phyloP scores from a whole-genome alignment of 352 stramenopile genomes.

The Phytopythium aichiense region DNA sequence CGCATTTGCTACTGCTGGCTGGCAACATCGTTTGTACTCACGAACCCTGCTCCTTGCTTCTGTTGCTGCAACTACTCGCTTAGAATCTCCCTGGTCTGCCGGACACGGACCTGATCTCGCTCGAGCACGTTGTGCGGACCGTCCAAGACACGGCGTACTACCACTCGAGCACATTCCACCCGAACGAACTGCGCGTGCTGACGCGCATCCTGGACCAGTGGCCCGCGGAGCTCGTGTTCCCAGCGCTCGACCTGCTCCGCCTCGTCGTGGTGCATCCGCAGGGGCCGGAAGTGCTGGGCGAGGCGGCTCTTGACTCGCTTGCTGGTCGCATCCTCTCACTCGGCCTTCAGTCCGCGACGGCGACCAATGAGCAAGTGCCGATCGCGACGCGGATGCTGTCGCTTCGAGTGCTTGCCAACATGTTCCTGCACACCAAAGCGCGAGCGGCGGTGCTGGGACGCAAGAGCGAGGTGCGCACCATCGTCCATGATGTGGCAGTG shows the following conservation, averaged over 20 bases:
- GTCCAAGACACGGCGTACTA: slow-evolving; percentile 88
- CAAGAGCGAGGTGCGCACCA: slow-evolving; percentile 39
- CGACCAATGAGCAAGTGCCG: slow-evolving; percentile 33
- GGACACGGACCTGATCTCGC: slow-evolving; percentile 45
- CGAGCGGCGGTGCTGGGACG: slow-evolving; percentile 42
- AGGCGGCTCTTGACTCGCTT: slow-evolving; percentile 28
- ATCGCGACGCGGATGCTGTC: slow-evolving; percentile 70
- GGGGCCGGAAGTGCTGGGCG: slow-evolving; percentile 38
- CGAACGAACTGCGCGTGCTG: slow-evolving; percentile 57
- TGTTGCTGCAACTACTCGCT: slow-evolving; percentile 2
- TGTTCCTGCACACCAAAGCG: slow-evolving; percentile 54
- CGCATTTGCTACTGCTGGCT: slow-evolving; percentile 5
- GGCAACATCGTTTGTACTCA: neutral
- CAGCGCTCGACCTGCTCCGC: slow-evolving; percentile 89
- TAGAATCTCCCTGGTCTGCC: slow-evolving; percentile 20
- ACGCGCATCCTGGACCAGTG: slow-evolving; percentile 60
- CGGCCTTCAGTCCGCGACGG: slow-evolving; percentile 20
- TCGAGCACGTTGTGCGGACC: slow-evolving; percentile 56
- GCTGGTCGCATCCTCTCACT: slow-evolving; percentile 34
- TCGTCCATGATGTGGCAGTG: neutral
- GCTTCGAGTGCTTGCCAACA: slow-evolving; percentile 72
- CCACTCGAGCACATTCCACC: slow-evolving; percentile 86
- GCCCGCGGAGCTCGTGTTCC: slow-evolving; percentile 81
- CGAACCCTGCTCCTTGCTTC: neutral
- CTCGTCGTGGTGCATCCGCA: slow-evolving; percentile 89